These are phyloP conservation scores for Huntiella omanensis DNA, from an alignment of 2,329 filamentous ascomycete species.

Conservation along the genomic window DNA sequence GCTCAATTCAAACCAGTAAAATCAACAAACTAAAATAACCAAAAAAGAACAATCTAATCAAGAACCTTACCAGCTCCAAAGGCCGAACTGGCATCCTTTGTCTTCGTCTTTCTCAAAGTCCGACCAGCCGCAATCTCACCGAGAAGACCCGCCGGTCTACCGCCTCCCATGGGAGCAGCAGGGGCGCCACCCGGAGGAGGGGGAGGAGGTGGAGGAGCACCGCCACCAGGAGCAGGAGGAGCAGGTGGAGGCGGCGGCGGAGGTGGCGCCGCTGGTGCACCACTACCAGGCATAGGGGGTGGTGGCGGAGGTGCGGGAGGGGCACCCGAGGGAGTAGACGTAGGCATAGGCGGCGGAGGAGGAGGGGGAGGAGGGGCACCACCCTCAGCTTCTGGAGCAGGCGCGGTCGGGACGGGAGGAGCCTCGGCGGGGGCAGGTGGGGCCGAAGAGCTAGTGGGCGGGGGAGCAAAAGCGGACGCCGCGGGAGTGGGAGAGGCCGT, in stretches of 20 bases:
- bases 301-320: slow-evolving; percentile 16
- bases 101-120: slow-evolving; percentile 68
- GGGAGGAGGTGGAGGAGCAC: slow-evolving; percentile 18
- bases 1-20: neutral
- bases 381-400: slow-evolving; percentile 18
- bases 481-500: slow-evolving; percentile 22
- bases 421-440: slow-evolving; percentile 22
- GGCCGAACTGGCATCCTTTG: slow-evolving; percentile 65
- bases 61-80: slow-evolving; percentile 56
- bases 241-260: slow-evolving; percentile 22
- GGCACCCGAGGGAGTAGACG: neutral
- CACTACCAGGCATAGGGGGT: slow-evolving; percentile 21
- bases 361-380: slow-evolving; percentile 17
- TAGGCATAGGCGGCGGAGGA: slow-evolving; percentile 14
- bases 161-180: slow-evolving; percentile 18
- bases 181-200: slow-evolving; percentile 9
- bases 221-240: slow-evolving; percentile 17
- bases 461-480: slow-evolving; percentile 19
- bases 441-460: slow-evolving; percentile 22
- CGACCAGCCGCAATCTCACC: slow-evolving; percentile 69
- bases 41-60: neutral
- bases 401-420: slow-evolving; percentile 17
- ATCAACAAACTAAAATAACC: neutral
- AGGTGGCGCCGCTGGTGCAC: slow-evolving; percentile 15
- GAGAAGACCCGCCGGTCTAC: slow-evolving; percentile 44